Percentiles rank a stretch among this genome's conserved stretches.
phyloP scores from a whole-genome alignment of 139 green algal species.

The Chlorella sp. region DNA sequence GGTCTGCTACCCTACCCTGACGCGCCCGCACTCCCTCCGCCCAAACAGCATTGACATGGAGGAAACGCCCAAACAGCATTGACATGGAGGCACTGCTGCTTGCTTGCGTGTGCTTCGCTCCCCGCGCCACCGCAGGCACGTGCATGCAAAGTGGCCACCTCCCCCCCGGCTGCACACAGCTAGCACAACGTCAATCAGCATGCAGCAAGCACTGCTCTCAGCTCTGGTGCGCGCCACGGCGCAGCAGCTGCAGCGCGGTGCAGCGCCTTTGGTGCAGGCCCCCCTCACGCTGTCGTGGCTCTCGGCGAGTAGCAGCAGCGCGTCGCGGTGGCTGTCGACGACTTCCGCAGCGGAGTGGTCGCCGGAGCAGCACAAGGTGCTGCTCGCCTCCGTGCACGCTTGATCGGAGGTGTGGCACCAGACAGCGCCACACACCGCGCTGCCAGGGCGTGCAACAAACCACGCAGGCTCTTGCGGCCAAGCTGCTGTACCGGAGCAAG shows the following conservation, averaged over 20 bases:
- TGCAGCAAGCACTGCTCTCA: not conserved
- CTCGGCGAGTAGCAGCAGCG: too few species aligned
- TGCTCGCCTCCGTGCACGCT: not conserved
- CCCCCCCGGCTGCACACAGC: not conserved
- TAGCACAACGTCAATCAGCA: not conserved
- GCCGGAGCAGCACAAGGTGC: not conserved
- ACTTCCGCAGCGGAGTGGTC: too few species aligned
- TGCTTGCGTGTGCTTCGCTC: not conserved
- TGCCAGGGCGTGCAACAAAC: too few species aligned
- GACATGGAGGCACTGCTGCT: not conserved
- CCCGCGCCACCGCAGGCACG: not conserved
- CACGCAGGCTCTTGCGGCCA: constrained; percentile 3
- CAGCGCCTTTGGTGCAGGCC: not conserved
- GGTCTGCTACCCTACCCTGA: too few species aligned
- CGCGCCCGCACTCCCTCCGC: too few species aligned
- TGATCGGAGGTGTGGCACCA: too few species aligned
- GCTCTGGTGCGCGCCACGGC: too few species aligned
- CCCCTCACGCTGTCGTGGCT: too few species aligned
- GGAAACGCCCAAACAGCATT: not conserved
- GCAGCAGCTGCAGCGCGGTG: not conserved
- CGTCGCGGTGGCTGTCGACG: not conserved
- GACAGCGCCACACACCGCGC: too few species aligned
- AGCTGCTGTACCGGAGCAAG: constrained; percentile 69
- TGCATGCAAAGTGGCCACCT: not conserved
- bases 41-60: too few species aligned